Evolutionary conservation across 768 basidiomycete genomes (phyloP).

Genomic region (Lactifluus piperatus): DNA sequence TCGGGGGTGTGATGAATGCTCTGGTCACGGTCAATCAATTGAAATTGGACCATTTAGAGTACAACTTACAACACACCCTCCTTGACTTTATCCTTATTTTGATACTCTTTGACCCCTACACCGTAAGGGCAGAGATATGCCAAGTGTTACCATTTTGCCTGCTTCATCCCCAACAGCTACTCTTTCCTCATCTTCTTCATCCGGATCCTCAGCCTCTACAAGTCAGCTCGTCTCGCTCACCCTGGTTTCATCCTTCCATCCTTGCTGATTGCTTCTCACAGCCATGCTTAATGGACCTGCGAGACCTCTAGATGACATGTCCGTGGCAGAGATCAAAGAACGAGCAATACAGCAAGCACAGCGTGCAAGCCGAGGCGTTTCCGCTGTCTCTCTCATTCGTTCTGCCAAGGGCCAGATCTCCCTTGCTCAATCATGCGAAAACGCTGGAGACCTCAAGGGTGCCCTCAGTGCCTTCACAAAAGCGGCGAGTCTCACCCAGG

Average conservation of each 20-base stretch:
- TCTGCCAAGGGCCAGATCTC: constrained; percentile 50
- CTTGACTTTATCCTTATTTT: constrained; percentile 17
- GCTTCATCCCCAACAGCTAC: constrained; percentile 28
- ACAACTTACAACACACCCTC: neutral
- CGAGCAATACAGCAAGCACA: constrained; percentile 39
- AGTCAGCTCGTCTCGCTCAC: constrained; percentile 22
- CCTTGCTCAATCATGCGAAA: constrained; percentile 44
- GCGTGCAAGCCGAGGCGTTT: constrained; percentile 47
- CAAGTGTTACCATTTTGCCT: constrained; percentile 34
- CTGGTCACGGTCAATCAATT: no score
- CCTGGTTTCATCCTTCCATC: constrained; percentile 23
- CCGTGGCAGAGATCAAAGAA: constrained; percentile 41
- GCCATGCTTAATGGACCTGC: constrained; percentile 21
- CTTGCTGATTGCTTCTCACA: constrained; percentile 15
- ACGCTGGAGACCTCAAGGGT: constrained; percentile 48
- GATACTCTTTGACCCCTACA: constrained; percentile 1
- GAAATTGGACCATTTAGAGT: no score
- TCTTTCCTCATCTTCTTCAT: constrained; percentile 23
- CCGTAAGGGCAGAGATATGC: constrained; percentile 26
- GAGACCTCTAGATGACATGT: constrained; percentile 24
- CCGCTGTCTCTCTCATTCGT: constrained; percentile 52
- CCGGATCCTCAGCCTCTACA: constrained; percentile 21
- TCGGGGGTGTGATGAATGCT: no score
- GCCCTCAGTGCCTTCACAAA: constrained; percentile 54
- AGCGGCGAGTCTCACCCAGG: constrained; percentile 48